phyloP scores from a whole-genome alignment of 768 basidiomycete species.

The Hebeloma cylindrosporum region DNA sequence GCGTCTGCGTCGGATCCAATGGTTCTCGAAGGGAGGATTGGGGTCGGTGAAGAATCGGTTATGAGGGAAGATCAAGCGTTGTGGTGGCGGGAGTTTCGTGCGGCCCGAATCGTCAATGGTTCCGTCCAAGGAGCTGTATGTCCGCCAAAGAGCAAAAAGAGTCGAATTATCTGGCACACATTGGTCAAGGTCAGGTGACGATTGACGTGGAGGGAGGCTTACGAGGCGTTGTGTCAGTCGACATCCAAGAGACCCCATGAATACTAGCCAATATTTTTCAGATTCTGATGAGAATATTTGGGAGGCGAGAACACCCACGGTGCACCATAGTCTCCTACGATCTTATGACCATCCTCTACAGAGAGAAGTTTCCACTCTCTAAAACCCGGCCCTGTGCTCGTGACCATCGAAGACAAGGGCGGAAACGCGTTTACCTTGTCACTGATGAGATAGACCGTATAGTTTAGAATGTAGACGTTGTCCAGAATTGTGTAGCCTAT shows the following conservation, averaged over 20 bases:
- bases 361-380: slow-evolving; percentile 64
- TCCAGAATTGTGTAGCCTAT: slow-evolving; percentile 84
- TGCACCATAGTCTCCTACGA: slow-evolving; percentile 54
- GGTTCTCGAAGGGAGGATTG: slow-evolving; percentile 34
- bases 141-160: slow-evolving; percentile 75
- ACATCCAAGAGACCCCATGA: slow-evolving; percentile 69
- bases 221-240: slow-evolving; percentile 53
- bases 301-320: slow-evolving; percentile 36
- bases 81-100: slow-evolving; percentile 61
- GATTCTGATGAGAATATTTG: background rate
- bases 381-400: slow-evolving; percentile 36
- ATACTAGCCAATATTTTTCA: slow-evolving; percentile 50
- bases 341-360: slow-evolving; percentile 43
- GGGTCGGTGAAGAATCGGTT: slow-evolving; percentile 58
- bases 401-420: slow-evolving; percentile 47
- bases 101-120: slow-evolving; percentile 42
- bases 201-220: slow-evolving; percentile 23
- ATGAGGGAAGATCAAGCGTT: slow-evolving; percentile 75
- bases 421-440: slow-evolving; percentile 67
- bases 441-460: slow-evolving; percentile 72
- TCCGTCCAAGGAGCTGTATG: slow-evolving; percentile 63
- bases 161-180: slow-evolving; percentile 60
- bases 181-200: slow-evolving; percentile 12
- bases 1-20: slow-evolving; percentile 42
- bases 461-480: slow-evolving; percentile 73